Base-by-base conservation (phyloP, 768 basidiomycete genomes). In the Kwoniella sp. region DNA sequence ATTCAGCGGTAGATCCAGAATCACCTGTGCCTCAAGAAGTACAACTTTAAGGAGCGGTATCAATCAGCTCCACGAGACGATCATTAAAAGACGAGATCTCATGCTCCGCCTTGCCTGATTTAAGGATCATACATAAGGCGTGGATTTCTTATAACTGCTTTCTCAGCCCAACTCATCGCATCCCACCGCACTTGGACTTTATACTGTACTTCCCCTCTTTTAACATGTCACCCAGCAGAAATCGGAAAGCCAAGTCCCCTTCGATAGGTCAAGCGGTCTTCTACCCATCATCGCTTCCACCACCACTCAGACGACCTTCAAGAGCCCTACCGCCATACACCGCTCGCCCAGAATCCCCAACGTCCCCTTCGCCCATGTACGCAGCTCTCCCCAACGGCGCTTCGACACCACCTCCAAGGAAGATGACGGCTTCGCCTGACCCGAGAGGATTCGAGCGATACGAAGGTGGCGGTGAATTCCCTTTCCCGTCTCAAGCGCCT, bases 191-290 rank as follows among this genome's bases (percentile, higher is more conserved):
- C 41, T 17, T 45, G 8, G 11, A 3, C 41, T 20, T 45, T 17
- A 37, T 13, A 37, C 34, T 7, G 7, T 5, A 37, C 34, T 7
- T n/a, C 34, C 34, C 13, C 41, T 45, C 15, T 45, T 11, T 20
- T 20, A 63, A 9, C 7, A 67, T 67, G 66, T 67, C 66, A 20
- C 66, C 66, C 22, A 53, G 28, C 45, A 37, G 60, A 29, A 45
- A 53, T 45, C 60, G 55, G 17, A 67, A 62, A 28, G 54, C 22
- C 45, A 67, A 58, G 25, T 50, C 63, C 23, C 63, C 57, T 41
- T 62, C 67, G n/a, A 57, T 72, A 41, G 70, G 64, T 58, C 70
- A 68, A 57, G 59, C 70, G 23, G 70, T 72, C 34, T 72, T 72
- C 55, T 72, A 72, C 34, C 64, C 67, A 25, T 54, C 26, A 20